Evolutionary conservation across 2,329 filamentous ascomycete genomes (phyloP).

Genomic region (Epichloe hybrida): DNA sequence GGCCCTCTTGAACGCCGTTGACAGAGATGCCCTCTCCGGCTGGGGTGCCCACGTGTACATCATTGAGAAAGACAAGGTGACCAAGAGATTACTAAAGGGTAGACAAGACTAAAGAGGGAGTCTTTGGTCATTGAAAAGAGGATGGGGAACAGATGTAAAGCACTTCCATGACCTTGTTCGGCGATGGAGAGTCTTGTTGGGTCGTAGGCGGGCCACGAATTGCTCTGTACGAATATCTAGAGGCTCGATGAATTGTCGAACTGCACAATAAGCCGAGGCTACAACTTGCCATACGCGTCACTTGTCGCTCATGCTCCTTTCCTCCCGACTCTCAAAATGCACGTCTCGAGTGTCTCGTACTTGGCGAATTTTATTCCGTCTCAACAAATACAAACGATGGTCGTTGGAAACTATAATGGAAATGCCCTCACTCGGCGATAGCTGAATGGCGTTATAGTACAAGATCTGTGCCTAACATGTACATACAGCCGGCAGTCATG

Average conservation of each 20-base stretch:
- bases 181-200: background rate
- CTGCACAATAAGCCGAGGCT: background rate
- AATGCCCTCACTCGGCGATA: background rate
- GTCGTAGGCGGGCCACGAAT: background rate
- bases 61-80: slow-evolving; percentile 99
- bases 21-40: slow-evolving; percentile 89
- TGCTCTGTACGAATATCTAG: slow-evolving; percentile 10
- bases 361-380: background rate
- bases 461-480: slow-evolving; percentile 20
- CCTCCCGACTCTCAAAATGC: background rate
- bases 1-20: slow-evolving; percentile 85
- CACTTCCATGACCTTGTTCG: background rate
- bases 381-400: background rate
- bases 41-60: slow-evolving; percentile 99
- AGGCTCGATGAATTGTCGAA: slow-evolving; percentile 6
- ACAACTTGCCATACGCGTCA: background rate
- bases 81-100: slow-evolving; percentile 95
- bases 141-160: slow-evolving; percentile 2
- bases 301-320: background rate
- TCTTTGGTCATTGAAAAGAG: slow-evolving; percentile 4
- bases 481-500: slow-evolving; percentile 9
- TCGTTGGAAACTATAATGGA: background rate
- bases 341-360: background rate
- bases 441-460: slow-evolving; percentile 8
- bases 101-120: slow-evolving; percentile 61